Evolutionary conservation across 2,329 filamentous ascomycete genomes (phyloP).

Genomic region (Stagonosporopsis vannaccii): DNA sequence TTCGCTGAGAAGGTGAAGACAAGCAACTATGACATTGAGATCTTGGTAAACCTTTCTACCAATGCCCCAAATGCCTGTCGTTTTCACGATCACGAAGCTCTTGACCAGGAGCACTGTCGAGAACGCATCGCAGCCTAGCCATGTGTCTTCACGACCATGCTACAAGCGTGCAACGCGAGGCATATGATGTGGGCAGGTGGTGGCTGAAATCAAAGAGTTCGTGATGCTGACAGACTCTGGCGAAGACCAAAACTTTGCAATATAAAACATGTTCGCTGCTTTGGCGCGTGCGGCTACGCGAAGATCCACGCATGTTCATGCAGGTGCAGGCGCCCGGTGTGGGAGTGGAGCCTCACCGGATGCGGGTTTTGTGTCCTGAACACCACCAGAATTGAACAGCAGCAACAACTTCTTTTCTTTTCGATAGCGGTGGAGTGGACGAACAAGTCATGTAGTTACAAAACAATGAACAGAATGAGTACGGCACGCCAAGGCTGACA

Average conservation of each 20-base stretch:
- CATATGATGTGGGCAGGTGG: background rate
- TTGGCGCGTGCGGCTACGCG: slow-evolving; percentile 7
- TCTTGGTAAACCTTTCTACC: background rate
- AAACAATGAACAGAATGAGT: background rate
- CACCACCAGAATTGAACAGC: background rate
- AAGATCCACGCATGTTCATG: slow-evolving; percentile 15
- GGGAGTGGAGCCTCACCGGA: slow-evolving; percentile 25
- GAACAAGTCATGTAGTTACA: background rate
- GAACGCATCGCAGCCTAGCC: slow-evolving; percentile 2
- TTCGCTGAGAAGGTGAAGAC: background rate
- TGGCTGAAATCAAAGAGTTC: background rate
- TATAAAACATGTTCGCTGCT: background rate
- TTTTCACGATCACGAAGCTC: slow-evolving; percentile 9
- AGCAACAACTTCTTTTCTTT: background rate
- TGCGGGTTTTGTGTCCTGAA: background rate
- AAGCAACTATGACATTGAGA: background rate
- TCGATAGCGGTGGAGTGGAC: background rate
- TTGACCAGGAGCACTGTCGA: slow-evolving; percentile 7
- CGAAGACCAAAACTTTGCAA: background rate
- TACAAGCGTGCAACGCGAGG: background rate
- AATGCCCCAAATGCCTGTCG: background rate
- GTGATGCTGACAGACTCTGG: background rate
- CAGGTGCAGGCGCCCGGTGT: slow-evolving; percentile 6
- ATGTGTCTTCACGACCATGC: slow-evolving; percentile 5
- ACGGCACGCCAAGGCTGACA: slow-evolving; percentile 11